Evolutionary conservation across 2,329 filamentous ascomycete genomes (phyloP).

Genomic region (Penicillium sumatraense): DNA sequence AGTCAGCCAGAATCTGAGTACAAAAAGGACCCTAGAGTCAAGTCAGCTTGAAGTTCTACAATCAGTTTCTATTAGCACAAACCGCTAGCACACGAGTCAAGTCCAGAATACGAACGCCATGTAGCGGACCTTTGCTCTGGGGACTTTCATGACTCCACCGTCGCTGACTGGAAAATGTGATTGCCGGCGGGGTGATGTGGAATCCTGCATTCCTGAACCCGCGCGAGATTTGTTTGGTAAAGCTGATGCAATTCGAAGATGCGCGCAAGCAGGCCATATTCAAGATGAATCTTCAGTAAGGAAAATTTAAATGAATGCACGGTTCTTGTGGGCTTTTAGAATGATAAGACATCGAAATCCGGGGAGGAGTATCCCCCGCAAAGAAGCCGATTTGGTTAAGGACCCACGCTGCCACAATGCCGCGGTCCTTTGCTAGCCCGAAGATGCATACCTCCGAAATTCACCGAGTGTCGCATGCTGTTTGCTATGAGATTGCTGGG

Average conservation of each 20-base stretch:
- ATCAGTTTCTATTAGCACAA: background rate
- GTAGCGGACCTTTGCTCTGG: slow-evolving; percentile 10
- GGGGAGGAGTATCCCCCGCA: background rate
- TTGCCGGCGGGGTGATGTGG: background rate
- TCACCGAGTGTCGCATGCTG: background rate
- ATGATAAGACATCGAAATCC: background rate
- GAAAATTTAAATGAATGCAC: too few species aligned
- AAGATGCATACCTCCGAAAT: background rate
- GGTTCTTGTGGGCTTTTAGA: background rate
- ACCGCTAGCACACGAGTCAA: slow-evolving; percentile 36
- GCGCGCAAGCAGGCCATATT: background rate
- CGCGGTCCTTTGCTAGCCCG: background rate
- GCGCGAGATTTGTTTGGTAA: background rate
- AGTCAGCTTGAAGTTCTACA: background rate
- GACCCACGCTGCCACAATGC: background rate
- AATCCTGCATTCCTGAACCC: background rate
- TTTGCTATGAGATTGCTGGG: background rate
- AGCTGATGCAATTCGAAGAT: background rate
- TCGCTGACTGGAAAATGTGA: background rate
- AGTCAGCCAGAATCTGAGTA: slow-evolving; percentile 52
- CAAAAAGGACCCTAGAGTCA: slow-evolving; percentile 41
- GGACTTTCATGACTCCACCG: background rate
- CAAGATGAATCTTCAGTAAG: background rate
- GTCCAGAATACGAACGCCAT: slow-evolving; percentile 35
- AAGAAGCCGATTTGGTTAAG: background rate